Evolutionary conservation across 495 filamentous ascomycete genomes (phyloP).

Genomic region (Amphirosellinia nigrospora): DNA sequence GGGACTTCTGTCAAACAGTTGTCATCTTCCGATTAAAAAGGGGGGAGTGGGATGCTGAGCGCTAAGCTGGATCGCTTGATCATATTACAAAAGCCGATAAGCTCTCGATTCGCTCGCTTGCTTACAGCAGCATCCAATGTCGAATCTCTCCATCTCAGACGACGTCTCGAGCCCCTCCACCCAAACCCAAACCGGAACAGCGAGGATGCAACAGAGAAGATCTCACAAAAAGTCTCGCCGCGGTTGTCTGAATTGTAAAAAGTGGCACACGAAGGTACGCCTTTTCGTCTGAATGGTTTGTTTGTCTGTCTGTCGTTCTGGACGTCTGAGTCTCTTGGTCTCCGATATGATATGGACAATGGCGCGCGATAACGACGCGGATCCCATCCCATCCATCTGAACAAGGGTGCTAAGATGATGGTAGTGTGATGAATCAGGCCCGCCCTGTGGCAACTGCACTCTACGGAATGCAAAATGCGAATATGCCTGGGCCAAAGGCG

Average conservation of each 20-base stretch:
- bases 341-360: no score
- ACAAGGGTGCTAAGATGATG: conserved; percentile 16
- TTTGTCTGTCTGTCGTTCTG: no score
- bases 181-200: background rate
- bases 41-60: background rate
- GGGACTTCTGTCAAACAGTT: background rate
- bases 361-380: background rate
- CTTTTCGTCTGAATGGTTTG: conserved; percentile 8
- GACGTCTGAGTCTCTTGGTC: background rate
- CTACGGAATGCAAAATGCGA: conserved; percentile 40
- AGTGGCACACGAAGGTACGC: conserved; percentile 45
- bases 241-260: conserved; percentile 48
- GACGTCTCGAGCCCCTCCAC: background rate
- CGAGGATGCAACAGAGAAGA: conserved; percentile 41
- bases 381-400: background rate
- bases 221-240: conserved; percentile 48
- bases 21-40: conserved; percentile 18
- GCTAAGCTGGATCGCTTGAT: background rate
- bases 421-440: conserved; percentile 44
- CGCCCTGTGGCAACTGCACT: conserved; percentile 44
- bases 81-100: conserved; percentile 14
- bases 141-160: background rate
- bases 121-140: conserved; percentile 1
- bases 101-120: conserved; percentile 14
- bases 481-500: conserved; percentile 32